These are phyloP conservation scores for Venturia pyrina DNA, from an alignment of 2,329 filamentous ascomycete species.

Conservation along the genomic window DNA sequence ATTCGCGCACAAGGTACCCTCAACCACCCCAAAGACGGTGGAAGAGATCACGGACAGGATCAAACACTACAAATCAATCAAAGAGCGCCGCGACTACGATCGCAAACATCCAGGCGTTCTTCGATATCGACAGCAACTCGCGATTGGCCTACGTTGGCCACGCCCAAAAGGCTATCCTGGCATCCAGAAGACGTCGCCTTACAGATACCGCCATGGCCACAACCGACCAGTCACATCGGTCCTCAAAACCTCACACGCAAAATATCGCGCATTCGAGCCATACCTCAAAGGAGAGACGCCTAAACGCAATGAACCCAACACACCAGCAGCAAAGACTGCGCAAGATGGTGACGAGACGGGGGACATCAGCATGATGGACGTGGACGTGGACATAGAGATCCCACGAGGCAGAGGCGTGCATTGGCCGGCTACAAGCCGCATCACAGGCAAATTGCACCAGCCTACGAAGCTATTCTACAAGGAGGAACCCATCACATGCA, in stretches of 20 bases:
- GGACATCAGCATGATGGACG: not conserved
- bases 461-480: constrained; percentile 1
- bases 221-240: constrained; percentile 3
- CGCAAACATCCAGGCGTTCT: not conserved
- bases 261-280: not conserved
- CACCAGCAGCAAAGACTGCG: not conserved
- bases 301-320: not conserved
- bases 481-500: not conserved
- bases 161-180: not conserved
- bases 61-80: not conserved
- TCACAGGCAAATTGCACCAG: constrained; percentile 5
- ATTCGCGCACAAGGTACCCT: not conserved
- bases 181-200: not conserved
- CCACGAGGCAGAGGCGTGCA: not conserved
- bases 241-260: not conserved
- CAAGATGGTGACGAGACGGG: not conserved
- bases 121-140: not conserved
- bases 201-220: not conserved
- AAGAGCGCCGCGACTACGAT: not conserved
- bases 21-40: not conserved
- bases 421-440: not conserved
- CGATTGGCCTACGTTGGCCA: not conserved
- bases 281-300: not conserved
- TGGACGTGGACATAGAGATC: not conserved
- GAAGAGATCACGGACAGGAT: not conserved